Evolutionary conservation across 345 rosid genomes (phyloP), one percentile per base, ranked within the genome.

Genomic region (Lepidium sativum): DNA sequence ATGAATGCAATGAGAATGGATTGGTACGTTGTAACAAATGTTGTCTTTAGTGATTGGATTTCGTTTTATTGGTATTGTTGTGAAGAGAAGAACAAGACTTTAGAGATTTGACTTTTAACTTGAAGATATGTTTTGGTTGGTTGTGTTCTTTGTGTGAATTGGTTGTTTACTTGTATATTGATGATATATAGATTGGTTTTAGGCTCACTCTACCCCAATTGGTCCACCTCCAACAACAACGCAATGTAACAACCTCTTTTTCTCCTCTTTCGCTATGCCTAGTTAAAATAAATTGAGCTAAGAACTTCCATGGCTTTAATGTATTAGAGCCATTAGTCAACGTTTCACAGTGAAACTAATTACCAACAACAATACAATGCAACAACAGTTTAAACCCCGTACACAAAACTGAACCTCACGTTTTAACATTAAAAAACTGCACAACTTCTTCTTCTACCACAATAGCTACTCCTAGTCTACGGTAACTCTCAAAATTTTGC

Each of bases 1-100:
- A 68, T 14, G 77, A 54, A 51, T 94, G 96, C 60, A 88, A 94
- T 74, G 99, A 90, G 80, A 94, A 94, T 50, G 97, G 99, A 3
- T 38, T 94, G 73, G 79, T 82, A n/a, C 79, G 84, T 52, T 94
- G 97, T 69, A 90, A 78, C 56, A 58, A 65, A 38, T 87, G 98
- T 72, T 74, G 89, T 77, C 37, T 59, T n/a, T 72, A 58, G 62
- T 34, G 8, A 40, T 38, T 62, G 52, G 17, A 44, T 49, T 27
- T 11, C 3, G 61, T 69, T 60, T 33, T 35, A 34, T 52, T 25
- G 20, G 6, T 60, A 54, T 69, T 14, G 18, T 52, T 70, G 63
- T 62, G 50, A 53, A 70, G 38, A 37, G 20, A 68, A 40, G 43
- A 60, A 47, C 18, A 49, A 29, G 54, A 49, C 38, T 45, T 10